Percentiles rank a stretch among this genome's conserved stretches.
phyloP scores from a whole-genome alignment of 176 grass and related monocot genomes.

The Phoenix dactylifera region DNA sequence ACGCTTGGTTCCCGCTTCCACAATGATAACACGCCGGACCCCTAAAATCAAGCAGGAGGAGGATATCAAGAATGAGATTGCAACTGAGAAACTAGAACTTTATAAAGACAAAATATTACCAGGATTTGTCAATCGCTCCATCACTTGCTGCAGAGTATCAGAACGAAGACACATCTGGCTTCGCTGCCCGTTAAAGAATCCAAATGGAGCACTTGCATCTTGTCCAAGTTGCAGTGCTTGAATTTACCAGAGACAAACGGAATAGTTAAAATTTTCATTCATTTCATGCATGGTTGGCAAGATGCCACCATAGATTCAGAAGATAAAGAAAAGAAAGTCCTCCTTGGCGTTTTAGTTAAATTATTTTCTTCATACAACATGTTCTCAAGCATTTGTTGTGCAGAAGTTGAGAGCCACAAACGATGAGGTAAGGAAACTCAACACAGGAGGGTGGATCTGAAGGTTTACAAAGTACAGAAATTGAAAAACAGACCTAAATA shows the following conservation, averaged over 20 bases:
- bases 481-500: no score
- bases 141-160: slow-evolving; percentile 13
- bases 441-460: no score
- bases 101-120: slow-evolving; percentile 6
- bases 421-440: no score
- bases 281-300: no score
- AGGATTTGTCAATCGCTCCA: slow-evolving; percentile 12
- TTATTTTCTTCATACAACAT: no score
- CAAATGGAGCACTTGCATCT: slow-evolving; percentile 54
- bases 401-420: no score
- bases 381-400: no score
- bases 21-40: slow-evolving; percentile 85
- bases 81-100: not conserved
- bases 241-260: not conserved
- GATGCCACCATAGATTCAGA: no score
- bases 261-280: no score
- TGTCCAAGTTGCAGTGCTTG: slow-evolving; percentile 91
- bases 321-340: no score
- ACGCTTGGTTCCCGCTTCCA: slow-evolving; percentile 94
- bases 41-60: slow-evolving; percentile 23
- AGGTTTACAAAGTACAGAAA: no score
- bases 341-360: no score
- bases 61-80: not conserved
- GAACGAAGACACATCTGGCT: not conserved
- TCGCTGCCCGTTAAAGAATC: not conserved